Evolutionary conservation across 2,329 filamentous ascomycete species (phyloP), one percentile per base, ranked within the genome.

Genomic region (Monosporascus sp.): DNA sequence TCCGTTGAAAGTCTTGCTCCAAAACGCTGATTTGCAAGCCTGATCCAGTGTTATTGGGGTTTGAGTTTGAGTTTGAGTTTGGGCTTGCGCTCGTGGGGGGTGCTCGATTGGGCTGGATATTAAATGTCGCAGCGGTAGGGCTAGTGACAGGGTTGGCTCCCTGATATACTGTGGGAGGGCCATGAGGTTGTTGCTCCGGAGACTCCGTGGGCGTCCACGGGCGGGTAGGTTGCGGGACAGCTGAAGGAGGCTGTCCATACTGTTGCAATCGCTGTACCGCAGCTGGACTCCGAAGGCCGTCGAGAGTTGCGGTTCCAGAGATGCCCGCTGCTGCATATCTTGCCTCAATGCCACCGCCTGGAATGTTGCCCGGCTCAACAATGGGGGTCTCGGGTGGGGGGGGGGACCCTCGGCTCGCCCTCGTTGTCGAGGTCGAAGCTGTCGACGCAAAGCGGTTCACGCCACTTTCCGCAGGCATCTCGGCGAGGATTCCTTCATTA

Each of bases 121-220:
- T 71, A 61, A 75, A 70, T 34, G 70, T 63, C 38, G 70, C 67
- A 51, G 72, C 52, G 62, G 71, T 86, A 81, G 62, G 76, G 47
- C 70, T 79, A 34, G 79, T 70, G 6, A 92, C 84, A 56, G 89
- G 85, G 58, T 86, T 86, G 50, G 83, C 81, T 6, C 94, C 94
- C 71, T 97, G 93, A 62, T 97, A 97, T 1, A 96, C 88, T 0
- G 89, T 91, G 1, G 93, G 91, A 31, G 91, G 91, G 0, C 92
- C 92, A 72, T 96, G 90, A 5, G 90, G 90, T 50, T 91, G 87
- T 56, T 86, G 86, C 34, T 90, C 91, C 1, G 92, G 91, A 53
- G 85, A 81, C 68, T 99, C 94, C 3, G 94, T 97, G 1, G 94
- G 94, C 9, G 93, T 97, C 94, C 93, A 97, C 31, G 92, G 92